A percentile compares a stretch with the other conserved stretches of the same genome.
These are phyloP conservation scores for Fusarium caatingaense DNA, from an alignment of 2,329 filamentous ascomycete species.

Conservation along the genomic window DNA sequence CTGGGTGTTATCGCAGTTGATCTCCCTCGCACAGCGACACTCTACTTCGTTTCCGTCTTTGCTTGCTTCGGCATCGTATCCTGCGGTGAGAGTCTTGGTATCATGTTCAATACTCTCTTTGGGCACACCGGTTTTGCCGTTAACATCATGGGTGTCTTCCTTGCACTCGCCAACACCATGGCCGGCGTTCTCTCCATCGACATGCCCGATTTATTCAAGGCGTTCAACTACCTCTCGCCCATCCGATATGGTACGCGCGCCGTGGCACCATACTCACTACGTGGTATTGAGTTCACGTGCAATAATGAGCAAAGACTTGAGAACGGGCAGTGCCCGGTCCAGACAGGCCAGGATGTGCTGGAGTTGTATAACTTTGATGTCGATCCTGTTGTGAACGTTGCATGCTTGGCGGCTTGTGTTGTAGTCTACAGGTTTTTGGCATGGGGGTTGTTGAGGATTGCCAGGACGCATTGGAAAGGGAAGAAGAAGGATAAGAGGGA, in stretches of 20 bases:
- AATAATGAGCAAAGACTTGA: slow-evolving; percentile 67
- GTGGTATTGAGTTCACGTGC: slow-evolving; percentile 72
- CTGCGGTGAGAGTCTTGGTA: slow-evolving; percentile 80
- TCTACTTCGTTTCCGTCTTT: slow-evolving; percentile 76
- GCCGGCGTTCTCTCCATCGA: slow-evolving; percentile 76
- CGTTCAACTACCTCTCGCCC: slow-evolving; percentile 77
- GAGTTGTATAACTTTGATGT: slow-evolving; percentile 74
- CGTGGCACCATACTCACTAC: slow-evolving; percentile 73
- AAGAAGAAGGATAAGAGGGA: slow-evolving; percentile 39
- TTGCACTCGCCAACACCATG: slow-evolving; percentile 78
- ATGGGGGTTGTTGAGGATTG: slow-evolving; percentile 66
- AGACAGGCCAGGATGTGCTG: slow-evolving; percentile 74
- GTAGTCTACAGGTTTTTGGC: slow-evolving; percentile 74
- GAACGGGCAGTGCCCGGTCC: slow-evolving; percentile 71
- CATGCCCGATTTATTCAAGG: slow-evolving; percentile 73
- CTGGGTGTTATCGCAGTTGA: slow-evolving; percentile 73
- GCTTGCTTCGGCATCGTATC: slow-evolving; percentile 78
- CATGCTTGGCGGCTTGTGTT: slow-evolving; percentile 71
- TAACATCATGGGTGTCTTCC: slow-evolving; percentile 75
- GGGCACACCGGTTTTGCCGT: slow-evolving; percentile 80
- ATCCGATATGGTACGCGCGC: slow-evolving; percentile 77
- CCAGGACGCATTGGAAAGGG: slow-evolving; percentile 64
- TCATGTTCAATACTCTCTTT: slow-evolving; percentile 84
- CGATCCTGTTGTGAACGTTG: slow-evolving; percentile 69
- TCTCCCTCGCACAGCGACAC: slow-evolving; percentile 68